Base-by-base conservation (phyloP, 306 rosid species). In the Malus asiatica region DNA sequence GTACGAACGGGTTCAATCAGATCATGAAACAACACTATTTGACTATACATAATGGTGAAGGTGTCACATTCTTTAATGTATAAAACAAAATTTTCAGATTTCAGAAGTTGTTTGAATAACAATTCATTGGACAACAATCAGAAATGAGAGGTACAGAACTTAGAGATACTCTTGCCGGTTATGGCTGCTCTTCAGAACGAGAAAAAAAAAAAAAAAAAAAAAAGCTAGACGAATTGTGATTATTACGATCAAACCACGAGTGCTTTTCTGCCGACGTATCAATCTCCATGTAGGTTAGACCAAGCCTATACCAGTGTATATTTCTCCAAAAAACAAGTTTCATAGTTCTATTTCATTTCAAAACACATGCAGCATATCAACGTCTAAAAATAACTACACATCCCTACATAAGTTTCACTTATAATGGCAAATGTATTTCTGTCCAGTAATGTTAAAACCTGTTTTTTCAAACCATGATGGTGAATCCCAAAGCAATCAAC, bases 1-100 rank as follows among this genome's bases (percentile, higher is more conserved):
- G 45, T 65, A 70, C 66, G 78, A 74, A 70, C 51, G 61, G 68
- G n/a, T 59, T 55, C 61, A 70, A 15, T 23, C 33, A 48, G 66
- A 11, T 78, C 12, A 4, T 48, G 46, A 71, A 29, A 71, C 22
- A 27, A 20, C 27, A 58, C 22, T 58, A 58, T 8, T 58, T 46
- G 16, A 46, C 53, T 53, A 53, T 18, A 2, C 60, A 53, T 23
- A 4, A 5, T 15, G 20, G 15, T 23, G 64, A 59, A 59, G 65
- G 30, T 59, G 65, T 11, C 32, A 23, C 33, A 25, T 22, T 23
- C 33, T 59, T 23, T 22, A 59, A 59, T 23, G 33, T 23, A 3
- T n/a, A 23, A 23, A 59, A 23, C 14, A 59, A 22, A 59, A 11
- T 16, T n/a, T 23, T 12, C 29, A 23, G 30, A 11, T 23, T 25